Conservation (phyloP, 306 rosid genomes). For the Castanea mollissima region DNA sequence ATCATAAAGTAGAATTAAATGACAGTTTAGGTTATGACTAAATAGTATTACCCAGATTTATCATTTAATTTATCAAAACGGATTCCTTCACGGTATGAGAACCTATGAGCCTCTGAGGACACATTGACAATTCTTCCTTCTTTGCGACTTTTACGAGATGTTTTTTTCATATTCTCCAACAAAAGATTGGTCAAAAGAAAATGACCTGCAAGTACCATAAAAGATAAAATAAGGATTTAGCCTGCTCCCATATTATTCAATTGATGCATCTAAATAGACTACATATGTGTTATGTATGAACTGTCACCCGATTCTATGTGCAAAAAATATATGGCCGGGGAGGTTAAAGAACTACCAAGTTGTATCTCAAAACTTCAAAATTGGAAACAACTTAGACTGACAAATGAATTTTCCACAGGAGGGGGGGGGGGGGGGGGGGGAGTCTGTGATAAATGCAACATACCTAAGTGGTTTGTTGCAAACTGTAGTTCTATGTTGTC, state of each 20-base stretch:
- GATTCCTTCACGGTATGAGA: constrained; percentile 69
- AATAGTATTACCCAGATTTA: constrained; percentile 51
- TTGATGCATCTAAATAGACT: not conserved
- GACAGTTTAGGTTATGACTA: not conserved
- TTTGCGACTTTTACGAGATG: constrained; percentile 48
- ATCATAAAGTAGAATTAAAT: not conserved
- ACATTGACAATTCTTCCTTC: constrained; percentile 85
- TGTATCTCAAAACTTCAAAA: not conserved
- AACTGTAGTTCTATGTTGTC: constrained; percentile 85
- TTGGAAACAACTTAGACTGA: constrained; percentile 1
- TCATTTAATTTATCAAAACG: constrained; percentile 59
- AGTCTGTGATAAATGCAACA: not conserved
- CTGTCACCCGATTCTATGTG: not conserved
- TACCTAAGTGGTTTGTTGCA: constrained; percentile 83
- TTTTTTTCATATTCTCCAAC: constrained; percentile 78
- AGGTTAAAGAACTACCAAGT: not conserved
- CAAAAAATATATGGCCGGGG: not conserved
- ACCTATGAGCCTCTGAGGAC: constrained; percentile 68
- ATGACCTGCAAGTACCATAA: constrained; percentile 55
- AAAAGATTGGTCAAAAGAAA: constrained; percentile 83
- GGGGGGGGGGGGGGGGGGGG: not conserved
- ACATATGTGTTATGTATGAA: not conserved
- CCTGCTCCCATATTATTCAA: constrained; percentile 2
- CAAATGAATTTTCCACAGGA: not conserved
- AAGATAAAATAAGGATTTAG: not conserved